Conservation (phyloP, 2,329 filamentous ascomycete genomes). For the Trichoderma sp. region DNA sequence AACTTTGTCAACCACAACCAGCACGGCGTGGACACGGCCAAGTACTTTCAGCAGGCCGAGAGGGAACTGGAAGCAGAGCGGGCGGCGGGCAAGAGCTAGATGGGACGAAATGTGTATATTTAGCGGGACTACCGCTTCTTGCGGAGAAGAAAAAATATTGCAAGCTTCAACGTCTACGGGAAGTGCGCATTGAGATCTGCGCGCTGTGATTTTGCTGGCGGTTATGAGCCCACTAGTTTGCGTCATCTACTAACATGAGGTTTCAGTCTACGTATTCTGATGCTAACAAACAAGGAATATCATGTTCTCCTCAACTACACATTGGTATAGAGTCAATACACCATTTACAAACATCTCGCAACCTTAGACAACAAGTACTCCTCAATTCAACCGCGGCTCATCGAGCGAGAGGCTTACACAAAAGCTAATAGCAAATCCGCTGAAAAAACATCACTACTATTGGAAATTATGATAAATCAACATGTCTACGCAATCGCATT, state of each 20-base stretch:
- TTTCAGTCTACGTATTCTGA: background rate
- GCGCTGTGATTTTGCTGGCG: background rate
- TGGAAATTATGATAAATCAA: background rate
- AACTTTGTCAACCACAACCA: conserved; percentile 97
- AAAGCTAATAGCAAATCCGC: background rate
- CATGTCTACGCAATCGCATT: background rate
- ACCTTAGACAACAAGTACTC: background rate
- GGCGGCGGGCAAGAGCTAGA: conserved; percentile 19
- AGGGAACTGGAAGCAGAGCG: conserved; percentile 82
- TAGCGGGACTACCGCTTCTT: conserved; percentile 5
- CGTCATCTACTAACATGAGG: background rate
- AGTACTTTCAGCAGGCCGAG: conserved; percentile 97
- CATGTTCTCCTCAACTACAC: background rate
- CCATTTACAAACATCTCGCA: background rate
- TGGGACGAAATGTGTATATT: conserved; percentile 5
- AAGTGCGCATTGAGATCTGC: background rate
- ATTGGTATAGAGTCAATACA: background rate
- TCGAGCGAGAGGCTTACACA: background rate
- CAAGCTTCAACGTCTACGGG: background rate
- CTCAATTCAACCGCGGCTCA: background rate
- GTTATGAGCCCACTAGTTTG: background rate
- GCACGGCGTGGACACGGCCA: conserved; percentile 96
- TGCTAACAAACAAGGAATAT: background rate
- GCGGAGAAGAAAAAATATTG: background rate
- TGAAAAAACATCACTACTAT: background rate